A percentile compares a stretch with the other conserved stretches of the same genome.
These are phyloP conservation scores for Achaetomium macrosporum DNA, from an alignment of 2,329 filamentous ascomycete species.

Conservation along the genomic window DNA sequence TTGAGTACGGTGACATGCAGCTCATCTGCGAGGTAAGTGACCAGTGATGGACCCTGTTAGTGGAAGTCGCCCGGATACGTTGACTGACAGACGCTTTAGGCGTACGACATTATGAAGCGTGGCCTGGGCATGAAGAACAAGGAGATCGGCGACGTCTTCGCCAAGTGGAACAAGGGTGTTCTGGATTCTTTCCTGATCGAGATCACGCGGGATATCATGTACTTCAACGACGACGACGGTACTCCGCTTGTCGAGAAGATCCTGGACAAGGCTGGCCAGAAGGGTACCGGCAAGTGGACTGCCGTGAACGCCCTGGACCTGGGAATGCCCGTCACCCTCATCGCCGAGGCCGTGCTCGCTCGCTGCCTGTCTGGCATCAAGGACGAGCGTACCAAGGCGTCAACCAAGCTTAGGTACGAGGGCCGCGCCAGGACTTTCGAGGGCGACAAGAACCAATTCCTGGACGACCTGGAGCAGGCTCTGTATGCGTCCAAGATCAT, in stretches of 20 bases:
- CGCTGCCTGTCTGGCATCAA: constrained; percentile 94
- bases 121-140: constrained; percentile 82
- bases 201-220: constrained; percentile 97
- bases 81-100: constrained; percentile 45
- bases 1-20: constrained; percentile 99
- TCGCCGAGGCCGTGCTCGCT: constrained; percentile 92
- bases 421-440: constrained; percentile 76
- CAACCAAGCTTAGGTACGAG: constrained; percentile 64
- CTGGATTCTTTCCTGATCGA: constrained; percentile 99
- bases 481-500: constrained; percentile 99
- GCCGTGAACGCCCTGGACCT: constrained; percentile 98
- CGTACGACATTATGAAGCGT: constrained; percentile 99
- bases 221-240: constrained; percentile 94
- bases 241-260: constrained; percentile 96
- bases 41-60: not conserved
- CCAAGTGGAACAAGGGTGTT: constrained; percentile 98
- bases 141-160: constrained; percentile 92
- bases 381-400: constrained; percentile 80
- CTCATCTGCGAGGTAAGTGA: constrained; percentile 87
- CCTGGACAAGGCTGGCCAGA: constrained; percentile 95
- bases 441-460: constrained; percentile 87
- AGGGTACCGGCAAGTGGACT: constrained; percentile 99
- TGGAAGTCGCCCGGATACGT: too few species aligned
- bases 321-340: constrained; percentile 96
- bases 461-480: constrained; percentile 96